Percentiles rank a stretch among this genome's conserved stretches.
Conservation (phyloP, 306 rosid species). For the Lathyrus sativus region DNA sequence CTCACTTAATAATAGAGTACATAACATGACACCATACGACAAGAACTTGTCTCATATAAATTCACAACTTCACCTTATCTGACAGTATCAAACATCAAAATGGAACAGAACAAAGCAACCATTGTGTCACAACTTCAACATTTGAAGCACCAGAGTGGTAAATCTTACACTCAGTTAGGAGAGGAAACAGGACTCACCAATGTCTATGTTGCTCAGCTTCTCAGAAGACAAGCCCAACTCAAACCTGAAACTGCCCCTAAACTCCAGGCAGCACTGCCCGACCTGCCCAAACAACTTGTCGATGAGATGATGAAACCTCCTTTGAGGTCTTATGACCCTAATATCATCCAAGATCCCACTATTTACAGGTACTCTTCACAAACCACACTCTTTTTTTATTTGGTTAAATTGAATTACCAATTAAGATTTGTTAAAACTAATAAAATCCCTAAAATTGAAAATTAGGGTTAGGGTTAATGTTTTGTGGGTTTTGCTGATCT, state of each 20-base stretch:
- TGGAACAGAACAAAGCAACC: conserved; percentile 53
- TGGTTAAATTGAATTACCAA: too few relatives aligned
- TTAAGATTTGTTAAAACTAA: too few relatives aligned
- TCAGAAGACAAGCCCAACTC: conserved; percentile 84
- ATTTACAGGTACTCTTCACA: conserved; percentile 61
- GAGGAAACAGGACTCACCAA: conserved; percentile 88
- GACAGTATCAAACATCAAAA: background rate
- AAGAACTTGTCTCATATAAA: too few relatives aligned
- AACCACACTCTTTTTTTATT: too few relatives aligned
- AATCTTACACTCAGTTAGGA: conserved; percentile 73
- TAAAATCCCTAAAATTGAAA: background rate
- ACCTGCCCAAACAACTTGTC: conserved; percentile 52
- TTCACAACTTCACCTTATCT: too few relatives aligned
- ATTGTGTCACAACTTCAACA: conserved; percentile 41
- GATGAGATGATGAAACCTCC: conserved; percentile 74
- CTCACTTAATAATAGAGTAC: too few relatives aligned
- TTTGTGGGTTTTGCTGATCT: conserved; percentile 34
- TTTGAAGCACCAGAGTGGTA: conserved; percentile 55
- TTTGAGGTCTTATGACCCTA: conserved; percentile 81
- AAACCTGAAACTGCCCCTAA: conserved; percentile 69
- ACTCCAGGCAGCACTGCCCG: conserved; percentile 70
- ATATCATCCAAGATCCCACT: conserved; percentile 82
- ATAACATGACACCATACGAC: too few relatives aligned
- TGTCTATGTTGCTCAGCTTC: conserved; percentile 89
- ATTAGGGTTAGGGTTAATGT: background rate